A percentile compares a stretch with the other conserved stretches of the same genome.
Evolutionary conservation across 352 stramenopile genomes (phyloP).

Genomic region (Pythium apleroticum): DNA sequence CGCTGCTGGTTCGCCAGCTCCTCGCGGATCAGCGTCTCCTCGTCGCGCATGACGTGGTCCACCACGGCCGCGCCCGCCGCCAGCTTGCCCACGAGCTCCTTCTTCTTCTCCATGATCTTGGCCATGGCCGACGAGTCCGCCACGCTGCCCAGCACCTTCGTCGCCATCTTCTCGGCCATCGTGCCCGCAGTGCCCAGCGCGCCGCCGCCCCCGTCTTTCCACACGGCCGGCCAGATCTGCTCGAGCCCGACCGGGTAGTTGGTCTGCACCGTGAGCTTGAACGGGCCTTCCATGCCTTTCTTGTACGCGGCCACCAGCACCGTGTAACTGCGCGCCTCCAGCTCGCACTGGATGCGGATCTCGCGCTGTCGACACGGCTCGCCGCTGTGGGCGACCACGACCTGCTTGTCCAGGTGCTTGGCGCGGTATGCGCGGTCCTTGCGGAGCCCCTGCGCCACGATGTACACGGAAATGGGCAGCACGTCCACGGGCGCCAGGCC

Average conservation of each 20-base stretch:
- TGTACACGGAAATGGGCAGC: conserved; percentile 67
- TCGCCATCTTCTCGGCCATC: conserved; percentile 60
- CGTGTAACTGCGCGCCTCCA: conserved; percentile 85
- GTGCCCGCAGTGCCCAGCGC: conserved; percentile 15
- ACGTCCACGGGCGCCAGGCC: conserved; percentile 66
- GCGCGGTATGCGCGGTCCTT: conserved; percentile 66
- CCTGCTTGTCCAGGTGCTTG: conserved; percentile 56
- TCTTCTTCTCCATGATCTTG: conserved; percentile 71
- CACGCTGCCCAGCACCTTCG: conserved; percentile 64
- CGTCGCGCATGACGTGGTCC: conserved; percentile 68
- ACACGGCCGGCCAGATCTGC: conserved; percentile 79
- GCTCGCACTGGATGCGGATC: conserved; percentile 67
- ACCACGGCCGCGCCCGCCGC: conserved; percentile 62
- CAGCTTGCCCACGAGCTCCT: conserved; percentile 66
- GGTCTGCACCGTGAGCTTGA: conserved; percentile 82
- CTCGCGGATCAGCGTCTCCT: conserved; percentile 55
- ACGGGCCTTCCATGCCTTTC: conserved; percentile 88
- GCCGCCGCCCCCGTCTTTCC: conserved; percentile 47
- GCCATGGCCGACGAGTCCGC: conserved; percentile 51
- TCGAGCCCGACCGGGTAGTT: conserved; percentile 80
- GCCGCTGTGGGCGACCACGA: conserved; percentile 82
- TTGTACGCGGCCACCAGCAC: conserved; percentile 87
- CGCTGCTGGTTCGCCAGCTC: conserved; percentile 56
- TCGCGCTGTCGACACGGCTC: conserved; percentile 71
- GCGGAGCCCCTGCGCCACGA: conserved; percentile 49